phyloP scores from a whole-genome alignment of 176 grass and related monocot species.

The Aegilops longissima region DNA sequence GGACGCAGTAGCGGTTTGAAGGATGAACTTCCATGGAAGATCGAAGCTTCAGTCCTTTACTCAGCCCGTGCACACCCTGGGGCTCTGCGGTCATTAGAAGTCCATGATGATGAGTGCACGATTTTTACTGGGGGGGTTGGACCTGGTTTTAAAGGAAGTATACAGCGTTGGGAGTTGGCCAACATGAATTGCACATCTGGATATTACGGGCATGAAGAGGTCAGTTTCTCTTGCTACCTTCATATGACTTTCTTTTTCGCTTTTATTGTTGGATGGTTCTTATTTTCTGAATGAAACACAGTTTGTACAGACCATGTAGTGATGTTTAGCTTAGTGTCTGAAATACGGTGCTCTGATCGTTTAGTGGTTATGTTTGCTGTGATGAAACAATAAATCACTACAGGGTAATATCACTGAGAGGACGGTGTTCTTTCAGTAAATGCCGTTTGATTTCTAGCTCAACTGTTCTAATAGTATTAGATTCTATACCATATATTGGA shows the following conservation, averaged over 20 bases:
- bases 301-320: not conserved
- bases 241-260: not conserved
- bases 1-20: slow-evolving; percentile 59
- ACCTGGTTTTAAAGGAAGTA: slow-evolving; percentile 91
- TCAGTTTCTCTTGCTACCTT: slow-evolving; percentile 37
- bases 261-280: slow-evolving; percentile 25
- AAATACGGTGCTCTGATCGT: slow-evolving; percentile 3
- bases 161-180: slow-evolving; percentile 90
- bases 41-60: slow-evolving; percentile 74
- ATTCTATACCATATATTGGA: slow-evolving; percentile 9
- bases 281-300: not conserved
- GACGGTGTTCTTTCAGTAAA: slow-evolving; percentile 1
- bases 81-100: slow-evolving; percentile 65
- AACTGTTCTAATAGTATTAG: not conserved
- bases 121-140: slow-evolving; percentile 92
- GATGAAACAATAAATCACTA: not conserved
- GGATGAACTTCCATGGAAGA: slow-evolving; percentile 73
- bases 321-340: not conserved
- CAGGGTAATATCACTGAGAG: not conserved
- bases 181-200: slow-evolving; percentile 85
- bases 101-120: slow-evolving; percentile 78
- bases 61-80: slow-evolving; percentile 86
- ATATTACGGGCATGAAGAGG: slow-evolving; percentile 98
- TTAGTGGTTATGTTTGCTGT: not conserved
- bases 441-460: not conserved